Conservation (phyloP, 768 basidiomycete genomes). For the Termitomyces sp. region DNA sequence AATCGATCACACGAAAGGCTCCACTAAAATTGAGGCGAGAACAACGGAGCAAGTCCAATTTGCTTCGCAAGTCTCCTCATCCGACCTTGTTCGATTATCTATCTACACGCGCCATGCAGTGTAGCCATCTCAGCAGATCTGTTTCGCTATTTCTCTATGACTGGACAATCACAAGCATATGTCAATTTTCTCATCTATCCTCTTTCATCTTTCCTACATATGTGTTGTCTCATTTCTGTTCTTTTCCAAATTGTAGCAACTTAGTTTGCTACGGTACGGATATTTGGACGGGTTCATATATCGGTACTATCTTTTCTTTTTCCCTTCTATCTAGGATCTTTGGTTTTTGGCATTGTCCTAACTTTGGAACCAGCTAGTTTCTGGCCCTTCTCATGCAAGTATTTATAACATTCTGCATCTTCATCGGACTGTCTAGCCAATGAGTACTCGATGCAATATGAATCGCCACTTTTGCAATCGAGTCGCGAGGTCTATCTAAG, state of each 20-base stretch:
- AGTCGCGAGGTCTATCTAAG: not conserved
- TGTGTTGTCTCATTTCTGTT: not conserved
- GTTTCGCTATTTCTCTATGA: conserved; percentile 17
- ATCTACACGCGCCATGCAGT: conserved; percentile 17
- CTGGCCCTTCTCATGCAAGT: not conserved
- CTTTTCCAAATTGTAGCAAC: not conserved
- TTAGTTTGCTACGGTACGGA: conserved; percentile 7
- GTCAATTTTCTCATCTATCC: conserved; percentile 10
- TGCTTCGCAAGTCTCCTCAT: conserved; percentile 5
- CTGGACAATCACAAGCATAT: conserved; percentile 18
- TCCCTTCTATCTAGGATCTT: not conserved
- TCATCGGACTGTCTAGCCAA: conserved; percentile 9
- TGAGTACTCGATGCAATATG: conserved; percentile 3
- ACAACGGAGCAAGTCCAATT: conserved; percentile 1
- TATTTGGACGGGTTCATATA: conserved; percentile 14
- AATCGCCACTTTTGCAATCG: not conserved
- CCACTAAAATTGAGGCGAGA: conserved; percentile 7
- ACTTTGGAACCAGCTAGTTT: not conserved
- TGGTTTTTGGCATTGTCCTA: not conserved
- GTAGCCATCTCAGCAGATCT: conserved; percentile 18
- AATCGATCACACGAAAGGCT: not conserved
- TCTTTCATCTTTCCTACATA: conserved; percentile 4
- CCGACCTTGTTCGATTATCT: conserved; percentile 17
- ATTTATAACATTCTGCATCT: conserved; percentile 10
- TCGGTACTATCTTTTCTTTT: not conserved